Conservation (phyloP, 1,284 basidiomycete species). For the Cystobasidium pallidum region DNA sequence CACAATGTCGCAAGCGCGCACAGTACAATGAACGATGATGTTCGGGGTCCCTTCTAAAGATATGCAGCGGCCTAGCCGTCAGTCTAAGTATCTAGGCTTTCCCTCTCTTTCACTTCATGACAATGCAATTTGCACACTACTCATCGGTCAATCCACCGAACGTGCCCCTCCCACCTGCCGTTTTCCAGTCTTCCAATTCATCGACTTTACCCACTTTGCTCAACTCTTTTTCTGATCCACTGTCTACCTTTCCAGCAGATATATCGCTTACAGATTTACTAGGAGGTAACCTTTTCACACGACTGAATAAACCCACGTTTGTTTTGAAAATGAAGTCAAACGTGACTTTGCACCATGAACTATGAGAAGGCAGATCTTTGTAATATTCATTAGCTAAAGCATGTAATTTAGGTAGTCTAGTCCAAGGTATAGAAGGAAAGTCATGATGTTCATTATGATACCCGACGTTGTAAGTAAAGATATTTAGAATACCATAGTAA, state of each 20-base stretch:
- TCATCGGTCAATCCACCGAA: conserved; percentile 40
- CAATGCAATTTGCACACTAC: too few species aligned
- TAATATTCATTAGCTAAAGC: conserved; percentile 90
- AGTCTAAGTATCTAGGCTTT: too few species aligned
- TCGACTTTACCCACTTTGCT: conserved; percentile 1
- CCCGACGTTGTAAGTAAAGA: conserved; percentile 94
- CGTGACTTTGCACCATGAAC: conserved; percentile 92
- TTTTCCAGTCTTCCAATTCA: conserved; percentile 30
- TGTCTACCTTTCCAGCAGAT: neutral
- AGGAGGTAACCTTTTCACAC: conserved; percentile 21
- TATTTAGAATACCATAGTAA: conserved; percentile 91
- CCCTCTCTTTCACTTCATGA: too few species aligned
- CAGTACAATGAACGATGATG: too few species aligned
- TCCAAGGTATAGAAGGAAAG: conserved; percentile 93
- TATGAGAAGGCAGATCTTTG: conserved; percentile 80
- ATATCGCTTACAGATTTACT: neutral
- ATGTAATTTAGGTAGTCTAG: conserved; percentile 80
- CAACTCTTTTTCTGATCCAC: neutral
- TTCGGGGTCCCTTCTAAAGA: too few species aligned
- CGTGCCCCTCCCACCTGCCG: conserved; percentile 29
- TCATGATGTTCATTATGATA: conserved; percentile 99
- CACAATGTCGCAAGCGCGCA: too few species aligned
- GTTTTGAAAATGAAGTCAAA: conserved; percentile 89
- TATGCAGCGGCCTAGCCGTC: too few species aligned
- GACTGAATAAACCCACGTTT: conserved; percentile 63